A percentile compares a stretch with the other conserved stretches of the same genome.
phyloP scores from a whole-genome alignment of 2,329 filamentous ascomycete species.

The Dactylellina cionopaga region DNA sequence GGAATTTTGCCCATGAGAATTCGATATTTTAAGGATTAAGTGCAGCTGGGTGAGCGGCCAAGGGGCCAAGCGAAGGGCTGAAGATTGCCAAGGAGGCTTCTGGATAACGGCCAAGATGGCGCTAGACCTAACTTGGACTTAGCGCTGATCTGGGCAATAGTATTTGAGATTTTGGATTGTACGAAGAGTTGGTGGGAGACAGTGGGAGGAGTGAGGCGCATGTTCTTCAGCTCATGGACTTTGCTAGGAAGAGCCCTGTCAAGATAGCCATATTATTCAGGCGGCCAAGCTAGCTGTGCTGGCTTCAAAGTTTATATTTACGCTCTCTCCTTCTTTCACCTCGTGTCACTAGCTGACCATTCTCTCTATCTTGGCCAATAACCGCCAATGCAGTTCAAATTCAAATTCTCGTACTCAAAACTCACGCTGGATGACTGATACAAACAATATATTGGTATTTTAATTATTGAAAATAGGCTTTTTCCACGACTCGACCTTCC shows the following conservation, averaged over 20 bases:
- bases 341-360: too few species aligned
- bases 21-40: slow-evolving; percentile 20
- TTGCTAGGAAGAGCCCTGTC: slow-evolving; percentile 7
- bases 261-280: neutral
- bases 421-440: too few species aligned
- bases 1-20: slow-evolving; percentile 20
- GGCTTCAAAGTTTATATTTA: slow-evolving; percentile 25
- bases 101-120: slow-evolving; percentile 8
- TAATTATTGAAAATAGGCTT: too few species aligned
- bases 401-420: too few species aligned
- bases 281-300: neutral
- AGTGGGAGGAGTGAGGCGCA: slow-evolving; percentile 5
- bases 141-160: slow-evolving; percentile 34
- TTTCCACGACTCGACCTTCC: neutral
- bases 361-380: too few species aligned
- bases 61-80: slow-evolving; percentile 39
- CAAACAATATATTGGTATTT: too few species aligned
- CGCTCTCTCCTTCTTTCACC: neutral
- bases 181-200: too few species aligned
- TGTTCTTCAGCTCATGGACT: too few species aligned
- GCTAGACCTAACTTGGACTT: neutral
- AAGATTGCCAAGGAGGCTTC: slow-evolving; percentile 20
- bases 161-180: slow-evolving; percentile 50
- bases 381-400: too few species aligned
- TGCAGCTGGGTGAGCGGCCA: slow-evolving; percentile 27